Percentiles rank a stretch among this genome's conserved stretches.
Evolutionary conservation across 805 yeast species (phyloP).

Genomic region (Naumovozyma castellii): DNA sequence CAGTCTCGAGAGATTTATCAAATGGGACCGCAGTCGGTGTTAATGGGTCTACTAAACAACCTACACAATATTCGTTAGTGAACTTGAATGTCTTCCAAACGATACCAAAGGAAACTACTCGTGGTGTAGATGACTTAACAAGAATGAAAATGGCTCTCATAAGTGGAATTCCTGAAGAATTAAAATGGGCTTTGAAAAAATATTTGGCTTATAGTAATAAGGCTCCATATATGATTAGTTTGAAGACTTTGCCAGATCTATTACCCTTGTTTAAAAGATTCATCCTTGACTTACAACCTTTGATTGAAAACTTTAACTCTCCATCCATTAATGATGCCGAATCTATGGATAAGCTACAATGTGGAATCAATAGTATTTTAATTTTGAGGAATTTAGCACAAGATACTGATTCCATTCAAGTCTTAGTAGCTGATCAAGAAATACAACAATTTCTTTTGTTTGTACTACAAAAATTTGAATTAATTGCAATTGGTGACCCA

Average conservation of each 20-base stretch:
- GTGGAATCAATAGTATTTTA: conserved; percentile 35
- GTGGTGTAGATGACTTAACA: conserved; percentile 54
- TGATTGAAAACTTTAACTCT: conserved; percentile 17
- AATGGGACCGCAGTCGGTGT: conserved; percentile 15
- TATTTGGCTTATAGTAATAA: conserved; percentile 33
- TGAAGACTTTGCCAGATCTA: conserved; percentile 35
- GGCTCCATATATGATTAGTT: conserved; percentile 40
- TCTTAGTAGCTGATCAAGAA: conserved; percentile 46
- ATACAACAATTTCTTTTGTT: conserved; percentile 40
- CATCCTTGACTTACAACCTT: conserved; percentile 17
- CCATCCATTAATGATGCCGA: conserved; percentile 15
- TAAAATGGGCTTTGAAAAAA: conserved; percentile 58
- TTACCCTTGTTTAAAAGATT: conserved; percentile 33
- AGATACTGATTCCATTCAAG: conserved; percentile 73
- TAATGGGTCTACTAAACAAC: conserved; percentile 2
- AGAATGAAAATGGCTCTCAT: conserved; percentile 64
- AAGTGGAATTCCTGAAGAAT: conserved; percentile 55
- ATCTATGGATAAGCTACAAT: conserved; percentile 17
- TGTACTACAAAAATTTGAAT: conserved; percentile 19
- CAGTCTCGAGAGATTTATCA: conserved; percentile 24
- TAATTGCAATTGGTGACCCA: conserved; percentile 9
- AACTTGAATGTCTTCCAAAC: conserved; percentile 27
- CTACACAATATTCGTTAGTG: conserved; percentile 24
- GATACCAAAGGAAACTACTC: conserved; percentile 29
- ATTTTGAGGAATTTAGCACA: conserved; percentile 75